Evolutionary conservation across 805 yeast species (phyloP), one percentile per base, ranked within the genome.

Genomic region (Saturnispora dispora): DNA sequence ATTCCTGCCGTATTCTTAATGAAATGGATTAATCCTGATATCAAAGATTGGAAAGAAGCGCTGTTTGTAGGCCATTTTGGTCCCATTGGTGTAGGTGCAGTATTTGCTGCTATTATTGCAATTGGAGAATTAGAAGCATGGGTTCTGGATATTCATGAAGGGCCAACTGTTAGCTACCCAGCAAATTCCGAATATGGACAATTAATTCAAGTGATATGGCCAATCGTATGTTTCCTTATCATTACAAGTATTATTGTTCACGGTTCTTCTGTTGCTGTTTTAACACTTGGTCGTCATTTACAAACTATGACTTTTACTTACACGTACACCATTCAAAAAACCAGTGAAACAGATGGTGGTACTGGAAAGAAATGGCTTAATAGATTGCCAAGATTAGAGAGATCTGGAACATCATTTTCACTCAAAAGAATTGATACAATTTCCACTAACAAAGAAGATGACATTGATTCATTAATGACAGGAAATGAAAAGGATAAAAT

Each of bases 261-360:
- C 59, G 83, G 84, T 4, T 77, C 83, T 0, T 77, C 83, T 0
- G 81, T 77, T 13, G 79, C 81, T 1, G 80, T 77, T 3, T 59
- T 76, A 44, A 75, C 88, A 5, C 70, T 84, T 22, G 98, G 99
- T 46, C 85, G 83, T 61, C 85, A 91, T 52, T 76, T 91, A 65
- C 89, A 90, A 70, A 84, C 95, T 48, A 86, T 93, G 83, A 88
- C 96, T 1, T 79, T 91, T 60, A 86, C 96, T 1, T 86, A 90
- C 84, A 80, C 97, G 0, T 84, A 88, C 63, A 88, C 96, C 20
- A 78, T 80, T 27, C 80, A 78, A 23, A 83, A 81, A 66, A 71
- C 64, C 68, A 74, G 40, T 71, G 76, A 57, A 75, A 20, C 43
- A 74, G 83, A 7, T 72, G 85, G 28, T 86, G 44, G 43, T 10